These are phyloP conservation scores for Pseudocercospora cruenta DNA, from an alignment of 2,329 filamentous ascomycete species.

Conservation along the genomic window DNA sequence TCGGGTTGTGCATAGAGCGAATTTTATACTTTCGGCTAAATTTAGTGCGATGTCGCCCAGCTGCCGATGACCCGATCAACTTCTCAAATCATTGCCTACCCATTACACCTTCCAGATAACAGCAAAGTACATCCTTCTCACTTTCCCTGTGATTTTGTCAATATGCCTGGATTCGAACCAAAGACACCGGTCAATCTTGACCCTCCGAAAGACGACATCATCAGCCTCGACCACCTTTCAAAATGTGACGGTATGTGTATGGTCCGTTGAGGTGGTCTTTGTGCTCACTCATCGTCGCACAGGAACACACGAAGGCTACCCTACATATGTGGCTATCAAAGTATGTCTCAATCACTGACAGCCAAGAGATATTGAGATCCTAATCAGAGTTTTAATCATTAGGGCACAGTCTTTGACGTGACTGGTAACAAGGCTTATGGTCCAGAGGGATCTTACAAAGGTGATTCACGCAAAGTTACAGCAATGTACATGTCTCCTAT, in stretches of 20 bases:
- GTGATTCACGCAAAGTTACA: constrained; percentile 51
- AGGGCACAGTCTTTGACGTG: constrained; percentile 95
- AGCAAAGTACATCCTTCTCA: too few relatives aligned
- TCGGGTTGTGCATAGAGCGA: neutral
- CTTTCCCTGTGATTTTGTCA: constrained; percentile 3
- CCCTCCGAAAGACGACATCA: constrained; percentile 84
- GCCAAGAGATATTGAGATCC: neutral
- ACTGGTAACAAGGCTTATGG: constrained; percentile 85
- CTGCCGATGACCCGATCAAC: neutral
- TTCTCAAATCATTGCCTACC: neutral
- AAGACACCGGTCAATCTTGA: constrained; percentile 75
- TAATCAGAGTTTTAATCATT: neutral
- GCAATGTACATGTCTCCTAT: neutral
- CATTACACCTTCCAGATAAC: neutral
- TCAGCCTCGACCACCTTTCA: constrained; percentile 76
- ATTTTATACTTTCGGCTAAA: constrained; percentile 9
- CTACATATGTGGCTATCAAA: constrained; percentile 65
- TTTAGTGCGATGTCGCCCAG: neutral
- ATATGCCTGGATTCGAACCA: constrained; percentile 66
- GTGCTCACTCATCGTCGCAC: constrained; percentile 4
- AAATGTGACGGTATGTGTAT: constrained; percentile 76
- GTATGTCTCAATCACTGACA: constrained; percentile 32
- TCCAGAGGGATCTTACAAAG: constrained; percentile 79
- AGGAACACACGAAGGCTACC: constrained; percentile 67
- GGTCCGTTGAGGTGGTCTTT: neutral